Conservation (phyloP, 169 alveolate genomes). For the Eimeria tenella region DNA sequence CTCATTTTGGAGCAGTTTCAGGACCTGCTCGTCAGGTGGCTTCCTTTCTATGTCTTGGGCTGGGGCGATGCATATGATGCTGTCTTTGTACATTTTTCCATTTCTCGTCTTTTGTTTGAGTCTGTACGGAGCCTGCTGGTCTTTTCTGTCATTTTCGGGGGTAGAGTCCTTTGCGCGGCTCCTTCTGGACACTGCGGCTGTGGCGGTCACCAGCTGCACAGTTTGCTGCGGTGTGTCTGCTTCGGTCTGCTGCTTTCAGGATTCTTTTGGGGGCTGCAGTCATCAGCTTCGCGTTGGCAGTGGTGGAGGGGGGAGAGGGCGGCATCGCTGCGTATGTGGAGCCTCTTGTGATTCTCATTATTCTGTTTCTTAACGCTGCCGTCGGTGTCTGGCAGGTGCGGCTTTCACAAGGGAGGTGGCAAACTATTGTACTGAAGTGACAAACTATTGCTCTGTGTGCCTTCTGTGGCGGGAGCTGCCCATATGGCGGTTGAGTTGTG, state of each 20-base stretch:
- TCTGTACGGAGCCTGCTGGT: too few species aligned
- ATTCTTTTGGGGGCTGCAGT: conserved; percentile 97
- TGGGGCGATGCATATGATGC: background rate
- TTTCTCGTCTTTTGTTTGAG: background rate
- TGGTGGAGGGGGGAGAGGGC: conserved; percentile 91
- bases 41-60: background rate
- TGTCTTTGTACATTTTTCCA: background rate
- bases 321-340: conserved; percentile 97
- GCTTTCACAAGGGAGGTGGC: too few species aligned
- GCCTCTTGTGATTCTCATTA: conserved; percentile 97
- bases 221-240: conserved; percentile 11
- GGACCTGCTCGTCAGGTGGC: conserved; percentile 93
- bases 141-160: background rate
- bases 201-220: background rate
- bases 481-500: too few species aligned
- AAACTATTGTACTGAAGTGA: too few species aligned
- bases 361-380: conserved; percentile 96
- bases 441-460: background rate
- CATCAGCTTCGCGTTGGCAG: conserved; percentile 95
- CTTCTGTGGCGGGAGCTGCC: background rate
- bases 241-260: conserved; percentile 23
- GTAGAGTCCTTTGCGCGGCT: too few species aligned
- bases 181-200: too few species aligned
- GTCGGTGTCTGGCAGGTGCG: conserved; percentile 98
- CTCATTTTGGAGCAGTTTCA: conserved; percentile 96